A percentile compares a stretch with the other conserved stretches of the same genome.
Evolutionary conservation across 331 rosid species (phyloP).

Genomic region (Pyracantha coccinea): DNA sequence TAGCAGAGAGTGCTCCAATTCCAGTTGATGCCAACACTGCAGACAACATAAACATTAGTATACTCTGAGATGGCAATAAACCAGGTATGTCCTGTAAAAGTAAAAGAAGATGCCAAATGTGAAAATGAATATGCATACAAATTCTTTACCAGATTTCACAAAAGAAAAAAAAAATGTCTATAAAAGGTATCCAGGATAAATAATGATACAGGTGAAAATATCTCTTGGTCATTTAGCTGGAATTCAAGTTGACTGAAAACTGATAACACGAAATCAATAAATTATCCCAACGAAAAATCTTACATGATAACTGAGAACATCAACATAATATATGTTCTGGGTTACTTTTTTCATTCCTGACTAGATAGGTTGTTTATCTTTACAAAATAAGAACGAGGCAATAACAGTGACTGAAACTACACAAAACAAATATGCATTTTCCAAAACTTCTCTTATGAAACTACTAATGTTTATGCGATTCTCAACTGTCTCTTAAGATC

Average conservation of each 20-base stretch:
- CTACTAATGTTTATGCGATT: neutral
- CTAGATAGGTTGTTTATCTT: neutral
- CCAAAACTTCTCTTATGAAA: neutral
- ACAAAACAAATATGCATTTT: neutral
- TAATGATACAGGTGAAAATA: neutral
- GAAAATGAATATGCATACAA: neutral
- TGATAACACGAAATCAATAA: neutral
- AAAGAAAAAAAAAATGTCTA: neutral
- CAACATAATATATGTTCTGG: neutral
- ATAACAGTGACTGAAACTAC: neutral
- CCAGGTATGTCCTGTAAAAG: neutral
- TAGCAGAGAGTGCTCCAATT: slow-evolving; percentile 83
- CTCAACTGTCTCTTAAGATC: neutral
- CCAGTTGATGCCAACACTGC: slow-evolving; percentile 95
- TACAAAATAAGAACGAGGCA: neutral
- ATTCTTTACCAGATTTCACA: neutral
- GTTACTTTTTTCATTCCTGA: neutral
- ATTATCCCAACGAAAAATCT: neutral
- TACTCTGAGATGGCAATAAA: neutral
- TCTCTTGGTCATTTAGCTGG: neutral
- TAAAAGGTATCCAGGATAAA: neutral
- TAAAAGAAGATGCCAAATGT: neutral
- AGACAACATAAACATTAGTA: slow-evolving; percentile 20
- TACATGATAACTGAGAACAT: neutral
- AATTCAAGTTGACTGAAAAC: neutral